These are phyloP conservation scores for Excoecaria agallocha DNA, from an alignment of 345 rosid genomes.

Conservation along the genomic window DNA sequence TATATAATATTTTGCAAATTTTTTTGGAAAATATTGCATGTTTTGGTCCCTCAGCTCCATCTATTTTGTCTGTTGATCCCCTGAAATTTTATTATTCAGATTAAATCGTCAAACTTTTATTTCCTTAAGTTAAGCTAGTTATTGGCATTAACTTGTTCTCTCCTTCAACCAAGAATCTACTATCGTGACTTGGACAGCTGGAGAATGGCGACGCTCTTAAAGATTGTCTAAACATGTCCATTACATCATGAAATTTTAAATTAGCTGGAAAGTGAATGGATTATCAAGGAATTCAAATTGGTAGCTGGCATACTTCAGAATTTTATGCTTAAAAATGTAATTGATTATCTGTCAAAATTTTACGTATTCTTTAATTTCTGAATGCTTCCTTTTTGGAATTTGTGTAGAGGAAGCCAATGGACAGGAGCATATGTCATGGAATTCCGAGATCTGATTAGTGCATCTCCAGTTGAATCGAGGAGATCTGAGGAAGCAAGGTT, in stretches of 20 bases:
- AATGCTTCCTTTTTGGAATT: conserved; percentile 14
- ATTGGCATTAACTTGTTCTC: background rate
- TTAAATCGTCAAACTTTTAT: too few species aligned
- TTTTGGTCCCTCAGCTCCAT: too few species aligned
- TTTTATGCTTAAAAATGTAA: conserved; percentile 3
- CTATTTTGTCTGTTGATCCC: too few species aligned
- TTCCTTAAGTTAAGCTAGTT: too few species aligned
- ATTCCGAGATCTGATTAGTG: conserved; percentile 63
- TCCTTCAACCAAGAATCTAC: background rate
- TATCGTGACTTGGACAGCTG: too few species aligned
- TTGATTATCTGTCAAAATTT: conserved; percentile 8
- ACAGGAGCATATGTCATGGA: conserved; percentile 82
- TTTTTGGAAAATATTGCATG: background rate
- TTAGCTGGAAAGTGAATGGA: background rate
- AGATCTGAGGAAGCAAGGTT: conserved; percentile 77
- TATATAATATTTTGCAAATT: background rate
- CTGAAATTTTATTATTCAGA: too few species aligned
- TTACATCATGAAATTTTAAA: background rate
- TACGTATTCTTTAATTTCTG: background rate
- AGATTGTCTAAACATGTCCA: too few species aligned
- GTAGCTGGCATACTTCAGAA: background rate
- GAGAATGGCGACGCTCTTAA: too few species aligned
- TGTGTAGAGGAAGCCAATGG: conserved; percentile 77
- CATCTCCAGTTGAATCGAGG: conserved; percentile 35
- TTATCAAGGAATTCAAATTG: background rate